Evolutionary conservation across 306 rosid species (phyloP), one percentile per base, ranked within the genome.

Genomic region (Amphicarpaea edgeworthii): DNA sequence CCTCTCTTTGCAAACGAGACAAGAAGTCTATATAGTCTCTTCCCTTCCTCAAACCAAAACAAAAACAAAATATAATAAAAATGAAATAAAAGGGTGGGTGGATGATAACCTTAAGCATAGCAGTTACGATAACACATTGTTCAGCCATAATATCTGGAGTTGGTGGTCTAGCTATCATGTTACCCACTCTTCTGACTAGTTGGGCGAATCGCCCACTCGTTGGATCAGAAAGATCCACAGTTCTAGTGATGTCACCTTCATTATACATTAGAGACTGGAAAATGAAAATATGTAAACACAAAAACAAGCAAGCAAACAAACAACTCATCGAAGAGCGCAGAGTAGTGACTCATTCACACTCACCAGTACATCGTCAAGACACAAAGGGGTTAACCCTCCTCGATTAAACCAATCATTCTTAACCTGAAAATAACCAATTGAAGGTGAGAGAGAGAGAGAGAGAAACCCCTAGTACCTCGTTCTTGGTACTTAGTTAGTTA

Each of bases 361-460:
- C 66, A 93, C 98, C 96, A 94, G 54, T 3, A 94, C 98, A 72
- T 80, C 83, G 57, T 89, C 90, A 14, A 94, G 83, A 74, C 96
- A 94, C 43, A 94, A 55, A 41, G 98, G 97, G 71, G 84, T 83
- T 81, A 94, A 79, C n/a, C 97, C 96, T 55, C 91, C 93, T 40
- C 89, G 86, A 81, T 84, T 83, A 80, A 93, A 93, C 96, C 98
- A 94, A 2, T 63, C 84, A 71, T 82, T 87, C 57, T 78, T 90
- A 0, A 93, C 84, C 82, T 83, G 68, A 59, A 79, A 51, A 47
- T 1, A 65, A 76, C 14, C 2, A 32, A 67, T 26, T 49, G 15
- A 71, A 68, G 15, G 21, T 53, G 3, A 70, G 60, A 37, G 1
- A 30, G 54, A 7, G 2, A 70, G 60, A 37, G 1, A 30, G 54